Evolutionary conservation across 1,284 basidiomycete genomes (phyloP), one percentile per base, ranked within the genome.

Genomic region (Rhodotorula sp.): DNA sequence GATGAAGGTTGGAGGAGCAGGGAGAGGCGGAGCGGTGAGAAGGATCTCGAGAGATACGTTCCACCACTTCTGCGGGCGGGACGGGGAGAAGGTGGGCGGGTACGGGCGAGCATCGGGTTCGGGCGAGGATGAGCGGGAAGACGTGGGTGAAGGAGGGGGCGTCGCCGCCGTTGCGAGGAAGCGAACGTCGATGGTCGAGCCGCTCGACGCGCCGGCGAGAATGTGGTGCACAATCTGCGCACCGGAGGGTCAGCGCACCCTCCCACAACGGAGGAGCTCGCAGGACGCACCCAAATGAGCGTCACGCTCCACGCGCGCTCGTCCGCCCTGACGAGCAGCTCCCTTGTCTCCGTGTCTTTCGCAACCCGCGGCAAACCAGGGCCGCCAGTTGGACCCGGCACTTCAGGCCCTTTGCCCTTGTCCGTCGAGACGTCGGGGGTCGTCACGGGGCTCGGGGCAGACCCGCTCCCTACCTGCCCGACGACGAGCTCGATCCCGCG

Each of bases 131-230:
- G 48, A n/a, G 7, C 51, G 50, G 8, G 65, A 64, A 0, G 25
- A 21, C 12, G 36, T 21, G 19, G 65, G 65, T 0, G 39, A 55
- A 19, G 60, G 21, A 3, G 70, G 65, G 13, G 74, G 69, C 5
- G 71, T 60, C 0, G 77, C 67, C 3, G 83, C 80, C 4, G 85
- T 84, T 64, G 93, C 84, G 75, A 88, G 87, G n/a, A 97, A 86
- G 9, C 94, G 92, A 61, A 97, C 83, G 79, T 96, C 93, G 63
- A 97, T 86, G n/a, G 90, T 89, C 78, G 95, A 93, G 9, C 91
- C 91, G 57, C 81, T 83, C 61, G 83, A 82, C 8, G 91, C 85
- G 41, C 88, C 88, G 46, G 84, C 83, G 44, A 97, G 83, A 55
- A 96, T 85, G 84, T 95, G 94, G 32, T 92, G 90, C 57, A 94